Evolutionary conservation across 2,329 filamentous ascomycete species (phyloP), one percentile per base, ranked within the genome.

Genomic region (Nannizziopsis barbatae): DNA sequence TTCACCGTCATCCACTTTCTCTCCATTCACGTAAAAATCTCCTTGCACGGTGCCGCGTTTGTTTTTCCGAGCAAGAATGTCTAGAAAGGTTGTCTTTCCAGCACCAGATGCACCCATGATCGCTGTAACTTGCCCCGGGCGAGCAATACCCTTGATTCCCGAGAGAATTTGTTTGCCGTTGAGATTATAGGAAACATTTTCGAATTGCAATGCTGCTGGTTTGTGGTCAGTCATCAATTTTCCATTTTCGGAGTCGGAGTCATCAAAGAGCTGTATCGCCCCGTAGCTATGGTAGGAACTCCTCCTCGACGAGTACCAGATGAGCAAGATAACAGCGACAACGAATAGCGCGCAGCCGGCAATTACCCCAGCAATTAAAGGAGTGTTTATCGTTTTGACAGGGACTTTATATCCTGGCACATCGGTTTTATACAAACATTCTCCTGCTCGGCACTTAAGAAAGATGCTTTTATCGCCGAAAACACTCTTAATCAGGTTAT

Each of bases 81-180:
- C 92, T 39, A 98, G 72, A 65, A 98, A 96, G 0, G 88, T 95
- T 0, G 92, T 98, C 70, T 98, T 98, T 51, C 92, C 92, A 37
- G 92, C 93, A 27, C 92, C 92, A 0, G 92, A 98, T 6, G 92
- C 90, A 49, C 92, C 92, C 90, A 98, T 98, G 59, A 98, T 94
- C 7, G 92, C 92, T 56, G 90, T 86, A 6, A 96, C 79, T 64
- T 98, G 88, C n/a, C 93, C 93, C 2, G 90, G 88, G 56, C 84
- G 84, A n/a, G 90, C 89, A 37, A 87, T 81, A 41, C 92, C 92
- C 55, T 83, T 81, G 31, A 98, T 83, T 11, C 77, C 79, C 12
- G 76, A 75, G 2, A 98, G 73, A 41, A 98, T 95, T 45, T 84
- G 76, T 66, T 86, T 95, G 35, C 87, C 87, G 55, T 93, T 94